These are phyloP conservation scores for Peltaster fructicola DNA, from an alignment of 2,329 filamentous ascomycete genomes.

Conservation along the genomic window DNA sequence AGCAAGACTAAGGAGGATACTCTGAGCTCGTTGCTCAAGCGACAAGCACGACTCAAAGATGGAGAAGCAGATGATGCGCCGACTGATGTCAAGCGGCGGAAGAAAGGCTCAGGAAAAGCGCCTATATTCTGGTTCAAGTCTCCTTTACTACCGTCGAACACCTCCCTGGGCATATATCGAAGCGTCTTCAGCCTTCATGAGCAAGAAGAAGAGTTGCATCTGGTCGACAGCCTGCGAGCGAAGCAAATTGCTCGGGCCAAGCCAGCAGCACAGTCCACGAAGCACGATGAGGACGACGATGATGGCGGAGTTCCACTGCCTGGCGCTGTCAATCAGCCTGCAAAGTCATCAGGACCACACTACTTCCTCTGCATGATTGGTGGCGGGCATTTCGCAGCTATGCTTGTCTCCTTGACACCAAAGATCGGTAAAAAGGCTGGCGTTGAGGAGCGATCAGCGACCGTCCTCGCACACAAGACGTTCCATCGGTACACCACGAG, in stretches of 20 bases:
- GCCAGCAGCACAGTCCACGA: constrained; percentile 27
- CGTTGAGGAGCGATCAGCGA: constrained; percentile 65
- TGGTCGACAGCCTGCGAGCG: constrained; percentile 50
- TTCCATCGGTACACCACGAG: constrained; percentile 95
- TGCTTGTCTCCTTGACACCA: constrained; percentile 79
- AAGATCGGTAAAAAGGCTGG: constrained; percentile 55
- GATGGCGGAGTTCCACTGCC: constrained; percentile 41
- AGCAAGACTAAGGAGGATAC: constrained; percentile 45
- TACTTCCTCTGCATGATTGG: constrained; percentile 98
- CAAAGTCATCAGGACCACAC: constrained; percentile 51
- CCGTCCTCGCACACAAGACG: constrained; percentile 85
- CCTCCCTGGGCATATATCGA: constrained; percentile 70
- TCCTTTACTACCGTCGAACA: constrained; percentile 54
- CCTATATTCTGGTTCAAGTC: constrained; percentile 79
- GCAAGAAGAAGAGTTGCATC: constrained; percentile 40
- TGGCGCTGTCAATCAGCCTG: constrained; percentile 15
- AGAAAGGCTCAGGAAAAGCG: constrained; percentile 43
- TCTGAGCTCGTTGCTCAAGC: constrained; percentile 61
- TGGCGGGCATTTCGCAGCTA: constrained; percentile 90
- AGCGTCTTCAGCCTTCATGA: constrained; percentile 61
- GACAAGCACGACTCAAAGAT: constrained; percentile 57
- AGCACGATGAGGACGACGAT: constrained; percentile 27
- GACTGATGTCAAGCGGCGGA: constrained; percentile 30
- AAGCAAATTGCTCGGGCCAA: constrained; percentile 64
- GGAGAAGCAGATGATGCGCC: constrained; percentile 31